Evolutionary conservation across 2,329 filamentous ascomycete species (phyloP).

Genomic region (Sclerotinia subarctica): DNA sequence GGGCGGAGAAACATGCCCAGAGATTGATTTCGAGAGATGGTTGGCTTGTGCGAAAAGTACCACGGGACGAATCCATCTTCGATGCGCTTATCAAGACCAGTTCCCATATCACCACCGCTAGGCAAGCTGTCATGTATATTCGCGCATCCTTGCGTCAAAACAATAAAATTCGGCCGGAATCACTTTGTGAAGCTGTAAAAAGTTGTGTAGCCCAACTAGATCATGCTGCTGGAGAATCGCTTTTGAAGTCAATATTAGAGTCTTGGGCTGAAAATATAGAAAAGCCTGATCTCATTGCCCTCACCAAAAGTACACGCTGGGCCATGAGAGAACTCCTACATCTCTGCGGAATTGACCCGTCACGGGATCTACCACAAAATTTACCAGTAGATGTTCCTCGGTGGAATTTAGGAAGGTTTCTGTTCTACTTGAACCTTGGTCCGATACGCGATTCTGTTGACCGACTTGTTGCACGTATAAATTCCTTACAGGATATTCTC

Average conservation of each 20-base stretch:
- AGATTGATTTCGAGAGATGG: conserved; percentile 27
- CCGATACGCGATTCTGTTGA: conserved; percentile 24
- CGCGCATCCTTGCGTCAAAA: conserved; percentile 34
- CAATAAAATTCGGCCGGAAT: conserved; percentile 25
- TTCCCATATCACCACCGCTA: conserved; percentile 28
- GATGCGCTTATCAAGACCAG: conserved; percentile 34
- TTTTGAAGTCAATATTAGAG: conserved; percentile 30
- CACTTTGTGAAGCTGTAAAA: conserved; percentile 28
- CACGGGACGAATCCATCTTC: conserved; percentile 32
- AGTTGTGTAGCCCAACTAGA: conserved; percentile 30
- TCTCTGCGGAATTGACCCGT: conserved; percentile 30
- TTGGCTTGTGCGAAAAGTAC: conserved; percentile 30
- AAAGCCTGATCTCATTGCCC: conserved; percentile 16
- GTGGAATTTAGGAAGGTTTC: conserved; percentile 24
- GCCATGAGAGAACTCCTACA: conserved; percentile 30
- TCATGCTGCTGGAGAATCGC: conserved; percentile 26
- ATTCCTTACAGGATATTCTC: not conserved
- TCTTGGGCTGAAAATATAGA: conserved; percentile 26
- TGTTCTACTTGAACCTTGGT: conserved; percentile 27
- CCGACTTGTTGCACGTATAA: conserved; percentile 7
- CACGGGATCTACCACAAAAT: conserved; percentile 12
- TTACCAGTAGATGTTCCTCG: conserved; percentile 23
- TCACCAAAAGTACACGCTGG: conserved; percentile 25
- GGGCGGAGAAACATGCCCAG: conserved; percentile 28
- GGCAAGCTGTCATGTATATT: conserved; percentile 30